Evolutionary conservation across 2,329 filamentous ascomycete species (phyloP), one percentile per base, ranked within the genome.

Genomic region (Colletotrichum siamense): DNA sequence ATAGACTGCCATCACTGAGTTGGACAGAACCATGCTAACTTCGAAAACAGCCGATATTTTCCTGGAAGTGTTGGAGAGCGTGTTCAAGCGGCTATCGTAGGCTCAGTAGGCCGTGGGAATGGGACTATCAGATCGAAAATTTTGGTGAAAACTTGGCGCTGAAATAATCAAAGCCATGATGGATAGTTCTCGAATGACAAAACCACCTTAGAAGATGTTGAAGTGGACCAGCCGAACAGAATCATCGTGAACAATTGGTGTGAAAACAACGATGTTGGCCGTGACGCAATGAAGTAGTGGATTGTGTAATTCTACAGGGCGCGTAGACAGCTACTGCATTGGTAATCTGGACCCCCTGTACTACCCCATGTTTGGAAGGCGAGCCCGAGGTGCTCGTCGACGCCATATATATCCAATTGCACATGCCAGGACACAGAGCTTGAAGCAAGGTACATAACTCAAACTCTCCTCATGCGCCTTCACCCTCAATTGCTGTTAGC

Each of bases 1-100:
- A 92, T 98, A 12, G 6, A 1, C 2, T 0, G 10, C 16, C 59
- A 6, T 22, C 18, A n/a, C 7, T 6, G 9, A 24, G 6, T 22
- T 22, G 59, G 3, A 36, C 1, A n/a, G 30, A 1, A 28, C 13
- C 2, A 9, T 24, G 59, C 59, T 62, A 22, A 62, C 18, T 30
- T 15, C 9, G 5, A 4, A 34, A 34, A 62, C 8, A 62, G 59
- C 59, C 16, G 59, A 62, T 22, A 62, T 62, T 22, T 62, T 62
- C 59, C 59, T 62, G 0, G 59, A 62, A 13, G 59, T 62, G 28
- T 34, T 62, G 55, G 55, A 49, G 9, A 22, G 18, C 22, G 67
- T 69, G 32, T 32, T 32, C 32, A 57, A 44, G 18, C 32, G 49
- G 44, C 32, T 66, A 26, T 67, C 26, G 8, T 26, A 67, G 69